A percentile compares a stretch with the other conserved stretches of the same genome.
Conservation (phyloP, 345 rosid species). For the Arabis hirsuta region DNA sequence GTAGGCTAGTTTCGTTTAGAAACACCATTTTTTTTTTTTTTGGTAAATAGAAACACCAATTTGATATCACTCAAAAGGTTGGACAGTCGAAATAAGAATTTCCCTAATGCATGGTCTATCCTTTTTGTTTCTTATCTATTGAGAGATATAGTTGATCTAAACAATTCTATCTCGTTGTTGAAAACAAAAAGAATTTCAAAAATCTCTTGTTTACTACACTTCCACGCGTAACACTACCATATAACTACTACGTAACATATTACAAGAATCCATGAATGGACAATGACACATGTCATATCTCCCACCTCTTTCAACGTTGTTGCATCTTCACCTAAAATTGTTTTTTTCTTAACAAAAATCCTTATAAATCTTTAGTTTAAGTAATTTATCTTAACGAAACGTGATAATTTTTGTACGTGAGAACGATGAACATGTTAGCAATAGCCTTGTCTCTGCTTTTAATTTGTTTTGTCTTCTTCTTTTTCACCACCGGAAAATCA, state of each 20-base stretch:
- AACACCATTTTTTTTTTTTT: too few relatives aligned
- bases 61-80: background rate
- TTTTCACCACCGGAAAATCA: constrained; percentile 6
- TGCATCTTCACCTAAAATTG: background rate
- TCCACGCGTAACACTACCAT: constrained; percentile 14
- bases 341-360: background rate
- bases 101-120: background rate
- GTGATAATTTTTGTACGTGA: background rate
- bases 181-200: background rate
- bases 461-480: constrained; percentile 9
- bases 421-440: constrained; percentile 23
- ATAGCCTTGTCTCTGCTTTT: constrained; percentile 19
- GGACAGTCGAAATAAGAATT: background rate
- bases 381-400: background rate
- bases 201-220: background rate
- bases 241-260: background rate
- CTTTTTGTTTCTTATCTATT: background rate
- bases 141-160: background rate
- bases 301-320: background rate
- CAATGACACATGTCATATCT: constrained; percentile 13
- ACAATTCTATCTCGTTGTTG: background rate
- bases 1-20: background rate
- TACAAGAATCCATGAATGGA: constrained; percentile 19
- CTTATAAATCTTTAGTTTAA: background rate
- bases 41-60: too few relatives aligned